Conservation (phyloP, 345 rosid genomes). For the Salix purpurea region DNA sequence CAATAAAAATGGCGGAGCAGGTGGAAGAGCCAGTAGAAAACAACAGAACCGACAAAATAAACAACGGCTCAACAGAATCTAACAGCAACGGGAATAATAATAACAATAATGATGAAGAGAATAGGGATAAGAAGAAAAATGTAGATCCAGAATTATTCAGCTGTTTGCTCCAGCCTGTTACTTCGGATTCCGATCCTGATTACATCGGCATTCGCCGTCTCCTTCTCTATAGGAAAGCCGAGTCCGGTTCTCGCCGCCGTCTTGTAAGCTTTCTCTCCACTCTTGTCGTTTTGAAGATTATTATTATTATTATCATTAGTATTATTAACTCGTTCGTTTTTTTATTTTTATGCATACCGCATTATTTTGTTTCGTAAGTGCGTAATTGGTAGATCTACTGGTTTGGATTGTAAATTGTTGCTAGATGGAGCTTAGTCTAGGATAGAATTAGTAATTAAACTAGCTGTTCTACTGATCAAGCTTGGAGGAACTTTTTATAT, state of each 20-base stretch:
- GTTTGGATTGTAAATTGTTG: neutral
- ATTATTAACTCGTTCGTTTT: too few relatives aligned
- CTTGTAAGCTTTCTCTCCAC: constrained; percentile 37
- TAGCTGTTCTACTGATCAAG: neutral
- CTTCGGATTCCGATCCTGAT: constrained; percentile 54
- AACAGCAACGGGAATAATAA: constrained; percentile 6
- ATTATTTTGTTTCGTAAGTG: neutral
- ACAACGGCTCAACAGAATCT: constrained; percentile 25
- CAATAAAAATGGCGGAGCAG: constrained; percentile 38
- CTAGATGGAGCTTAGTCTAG: neutral
- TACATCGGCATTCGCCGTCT: constrained; percentile 81
- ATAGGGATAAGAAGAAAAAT: constrained; percentile 18
- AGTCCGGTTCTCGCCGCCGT: constrained; percentile 59
- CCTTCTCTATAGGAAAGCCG: constrained; percentile 74
- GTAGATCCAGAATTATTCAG: constrained; percentile 67
- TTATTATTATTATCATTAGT: neutral
- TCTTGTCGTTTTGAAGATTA: neutral
- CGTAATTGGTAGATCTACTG: neutral
- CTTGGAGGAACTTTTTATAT: neutral
- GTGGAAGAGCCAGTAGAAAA: neutral
- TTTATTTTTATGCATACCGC: neutral
- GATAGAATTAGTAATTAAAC: neutral
- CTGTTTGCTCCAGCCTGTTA: constrained; percentile 73
- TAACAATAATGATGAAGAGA: neutral
- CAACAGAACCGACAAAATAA: constrained; percentile 2